Base-by-base conservation (phyloP, 1,284 basidiomycete species). In the Vanrija pseudolonga region DNA sequence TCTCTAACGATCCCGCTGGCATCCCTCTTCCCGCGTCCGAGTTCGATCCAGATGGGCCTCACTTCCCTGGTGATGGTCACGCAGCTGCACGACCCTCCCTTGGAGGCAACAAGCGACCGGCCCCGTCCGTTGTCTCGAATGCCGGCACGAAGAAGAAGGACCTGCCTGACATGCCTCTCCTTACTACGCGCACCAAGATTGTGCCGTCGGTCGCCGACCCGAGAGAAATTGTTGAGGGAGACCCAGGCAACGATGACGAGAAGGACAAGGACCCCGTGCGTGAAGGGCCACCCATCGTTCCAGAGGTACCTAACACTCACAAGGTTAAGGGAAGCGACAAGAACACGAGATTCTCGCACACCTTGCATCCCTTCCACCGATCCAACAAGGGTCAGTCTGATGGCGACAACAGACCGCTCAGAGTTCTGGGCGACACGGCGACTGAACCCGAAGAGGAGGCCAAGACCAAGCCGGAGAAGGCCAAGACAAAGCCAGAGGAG, bases 331-430 rank as follows among this genome's bases (percentile, higher is more conserved):
- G 43, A 46, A 47, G 40, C 19, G 60, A 53, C 47, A 64, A 63
- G 41, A 45, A 61, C 26, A 70, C 64, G 15, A 32, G 66, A 22
- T 66, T 69, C 53, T 62, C 66, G 20, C 65, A 67, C 57, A 64
- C 64, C 14, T 55, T 53, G 8, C 56, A 64, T 26, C 46, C 55
- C 17, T 18, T 32, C 32, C 32, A 32, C 32, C 8, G 32, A 12
- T 32, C 32, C 2, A 4, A 12, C 32, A 32, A 15, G 14, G 14
- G 32, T 12, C 9, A 32, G 12, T 32, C 20, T 3, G 39, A 24
- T 22, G 54, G 24, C 22, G n/a, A 15, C 15, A 48, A 52, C 8
- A 15, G 37, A 22, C 32, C 32, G 2, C 32, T 32, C 32, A 32
- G 32, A 32, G 32, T 32, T 12, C 32, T 32, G 12, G 32, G 32